Conservation (phyloP, 106 monocot genomes). For the Gastrodia elata region DNA sequence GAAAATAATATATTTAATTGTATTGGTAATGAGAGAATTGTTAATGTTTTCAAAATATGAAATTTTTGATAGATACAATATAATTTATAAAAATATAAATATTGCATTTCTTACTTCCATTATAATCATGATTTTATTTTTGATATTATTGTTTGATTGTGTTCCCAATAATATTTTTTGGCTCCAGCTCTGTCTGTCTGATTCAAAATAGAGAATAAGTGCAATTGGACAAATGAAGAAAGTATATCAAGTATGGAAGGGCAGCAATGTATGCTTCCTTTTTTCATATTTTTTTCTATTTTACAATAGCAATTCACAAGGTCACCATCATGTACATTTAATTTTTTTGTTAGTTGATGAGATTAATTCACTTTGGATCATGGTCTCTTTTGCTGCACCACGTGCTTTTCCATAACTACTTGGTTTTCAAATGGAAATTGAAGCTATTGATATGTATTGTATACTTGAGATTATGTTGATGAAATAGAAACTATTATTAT, state of each 20-base stretch:
- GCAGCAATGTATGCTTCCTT: slow-evolving; percentile 11
- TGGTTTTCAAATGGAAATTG: neutral
- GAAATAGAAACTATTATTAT: neutral
- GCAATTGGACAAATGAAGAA: slow-evolving; percentile 2
- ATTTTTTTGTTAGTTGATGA: neutral
- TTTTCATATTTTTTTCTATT: neutral
- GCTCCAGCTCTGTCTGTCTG: slow-evolving; percentile 4
- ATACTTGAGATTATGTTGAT: neutral
- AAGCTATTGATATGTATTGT: neutral
- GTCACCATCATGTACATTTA: neutral
- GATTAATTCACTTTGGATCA: too few relatives aligned
- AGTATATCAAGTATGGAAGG: slow-evolving; percentile 12
- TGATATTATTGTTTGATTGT: too few relatives aligned
- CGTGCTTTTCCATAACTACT: too few relatives aligned
- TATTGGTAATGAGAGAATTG: too few relatives aligned
- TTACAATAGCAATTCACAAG: neutral
- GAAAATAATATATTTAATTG: too few relatives aligned
- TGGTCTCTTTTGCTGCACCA: neutral
- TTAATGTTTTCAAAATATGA: too few relatives aligned
- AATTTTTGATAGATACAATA: too few relatives aligned
- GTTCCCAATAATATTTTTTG: too few relatives aligned
- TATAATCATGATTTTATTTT: too few relatives aligned
- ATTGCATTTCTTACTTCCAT: too few relatives aligned
- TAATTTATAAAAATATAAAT: too few relatives aligned
- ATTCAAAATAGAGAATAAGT: neutral